phyloP scores from a whole-genome alignment of 495 filamentous ascomycete species.

The Ascodesmis nigricans region DNA sequence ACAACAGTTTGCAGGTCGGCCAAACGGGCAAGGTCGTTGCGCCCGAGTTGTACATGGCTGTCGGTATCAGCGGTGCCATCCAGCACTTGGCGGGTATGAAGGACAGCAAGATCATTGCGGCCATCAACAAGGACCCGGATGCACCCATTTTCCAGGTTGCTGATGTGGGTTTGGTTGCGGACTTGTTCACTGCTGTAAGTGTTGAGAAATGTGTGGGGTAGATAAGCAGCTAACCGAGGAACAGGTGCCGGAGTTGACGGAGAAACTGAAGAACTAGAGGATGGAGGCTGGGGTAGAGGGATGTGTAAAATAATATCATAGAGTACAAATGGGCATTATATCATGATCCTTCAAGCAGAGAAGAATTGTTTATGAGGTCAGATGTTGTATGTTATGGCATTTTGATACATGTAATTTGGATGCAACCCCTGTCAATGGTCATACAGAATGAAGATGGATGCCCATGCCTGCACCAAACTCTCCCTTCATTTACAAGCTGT shows the following conservation, averaged over 20 bases:
- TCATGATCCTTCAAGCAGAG: no score
- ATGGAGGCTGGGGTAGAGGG: no score
- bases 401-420: no score
- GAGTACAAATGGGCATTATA: no score
- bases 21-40: slow-evolving; percentile 98
- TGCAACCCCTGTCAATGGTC: no score
- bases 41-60: slow-evolving; percentile 82
- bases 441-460: no score
- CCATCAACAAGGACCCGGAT: slow-evolving; percentile 93
- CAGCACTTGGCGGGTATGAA: slow-evolving; percentile 99
- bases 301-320: no score
- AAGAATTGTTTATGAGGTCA: no score
- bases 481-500: no score
- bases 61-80: slow-evolving; percentile 89
- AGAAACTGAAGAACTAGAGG: slow-evolving; percentile 60
- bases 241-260: slow-evolving; percentile 64
- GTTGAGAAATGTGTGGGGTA: no score
- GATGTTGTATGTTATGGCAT: no score
- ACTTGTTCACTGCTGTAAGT: slow-evolving; percentile 65
- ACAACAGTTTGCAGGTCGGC: slow-evolving; percentile 94
- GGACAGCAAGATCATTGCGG: slow-evolving; percentile 97
- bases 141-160: slow-evolving; percentile 97
- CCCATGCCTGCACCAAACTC: no score
- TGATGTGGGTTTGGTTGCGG: slow-evolving; percentile 83
- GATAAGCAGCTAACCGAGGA: background rate